Conservation (phyloP, 2,329 filamentous ascomycete species). For the Paecilomyces dactylethromorphus region DNA sequence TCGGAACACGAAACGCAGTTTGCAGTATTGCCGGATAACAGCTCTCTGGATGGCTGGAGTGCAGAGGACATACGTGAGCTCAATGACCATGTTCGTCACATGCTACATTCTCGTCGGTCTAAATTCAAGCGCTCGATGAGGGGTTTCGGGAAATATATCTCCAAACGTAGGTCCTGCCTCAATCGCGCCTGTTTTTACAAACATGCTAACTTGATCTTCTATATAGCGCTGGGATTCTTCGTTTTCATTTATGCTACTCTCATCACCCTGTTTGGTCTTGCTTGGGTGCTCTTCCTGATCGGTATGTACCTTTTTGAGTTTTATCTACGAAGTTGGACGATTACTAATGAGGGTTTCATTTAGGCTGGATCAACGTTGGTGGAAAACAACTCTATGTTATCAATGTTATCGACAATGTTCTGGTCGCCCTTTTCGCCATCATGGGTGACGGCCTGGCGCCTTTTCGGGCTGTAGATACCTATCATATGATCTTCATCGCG, state of each 20-base stretch:
- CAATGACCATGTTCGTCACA: slow-evolving; percentile 81
- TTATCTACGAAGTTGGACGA: neutral
- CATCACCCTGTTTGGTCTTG: slow-evolving; percentile 77
- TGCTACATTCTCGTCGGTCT: slow-evolving; percentile 74
- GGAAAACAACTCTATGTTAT: slow-evolving; percentile 62
- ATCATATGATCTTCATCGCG: slow-evolving; percentile 78
- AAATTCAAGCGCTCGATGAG: slow-evolving; percentile 73
- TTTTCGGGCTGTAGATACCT: slow-evolving; percentile 74
- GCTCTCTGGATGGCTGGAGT: slow-evolving; percentile 66
- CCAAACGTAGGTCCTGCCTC: slow-evolving; percentile 49
- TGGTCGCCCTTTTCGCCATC: slow-evolving; percentile 64
- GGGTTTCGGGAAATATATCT: slow-evolving; percentile 74
- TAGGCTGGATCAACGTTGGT: slow-evolving; percentile 74
- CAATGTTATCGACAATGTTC: slow-evolving; percentile 63
- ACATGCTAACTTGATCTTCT: slow-evolving; percentile 2
- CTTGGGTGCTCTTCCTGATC: slow-evolving; percentile 88
- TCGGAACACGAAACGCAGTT: slow-evolving; percentile 61
- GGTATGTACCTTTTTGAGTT: slow-evolving; percentile 35
- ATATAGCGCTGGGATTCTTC: slow-evolving; percentile 65
- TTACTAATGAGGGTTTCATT: slow-evolving; percentile 1
- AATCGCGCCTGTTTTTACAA: neutral
- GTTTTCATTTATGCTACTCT: slow-evolving; percentile 77
- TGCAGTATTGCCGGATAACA: slow-evolving; percentile 71
- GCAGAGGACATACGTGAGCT: slow-evolving; percentile 67
- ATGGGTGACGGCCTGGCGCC: slow-evolving; percentile 66